Evolutionary conservation across 192 early-diverging fungal genomes (phyloP).

Genomic region (Rhizophagus clarus): DNA sequence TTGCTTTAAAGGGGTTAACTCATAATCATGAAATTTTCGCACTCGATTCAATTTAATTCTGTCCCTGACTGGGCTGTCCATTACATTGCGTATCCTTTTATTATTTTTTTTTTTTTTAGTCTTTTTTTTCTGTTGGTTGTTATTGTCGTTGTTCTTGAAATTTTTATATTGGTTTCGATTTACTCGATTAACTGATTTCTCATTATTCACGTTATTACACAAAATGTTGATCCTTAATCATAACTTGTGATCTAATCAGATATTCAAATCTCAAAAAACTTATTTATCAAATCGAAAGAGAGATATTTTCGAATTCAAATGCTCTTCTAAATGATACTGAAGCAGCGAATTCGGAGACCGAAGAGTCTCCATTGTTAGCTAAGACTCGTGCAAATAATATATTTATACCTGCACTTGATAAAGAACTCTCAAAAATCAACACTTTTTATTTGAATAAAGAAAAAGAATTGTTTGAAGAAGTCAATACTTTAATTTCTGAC

Average conservation of each 20-base stretch:
- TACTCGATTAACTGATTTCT: too few species aligned
- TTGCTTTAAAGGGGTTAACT: background rate
- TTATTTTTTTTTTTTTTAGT: constrained; percentile 12
- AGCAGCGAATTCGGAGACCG: constrained; percentile 31
- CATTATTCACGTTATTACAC: too few species aligned
- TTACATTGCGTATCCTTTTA: constrained; percentile 67
- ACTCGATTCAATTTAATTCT: constrained; percentile 88
- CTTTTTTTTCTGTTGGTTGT: too few species aligned
- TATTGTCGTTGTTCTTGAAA: too few species aligned
- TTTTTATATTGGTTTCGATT: too few species aligned
- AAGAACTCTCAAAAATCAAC: constrained; percentile 82
- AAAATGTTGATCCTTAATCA: too few species aligned
- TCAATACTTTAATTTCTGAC: constrained; percentile 64
- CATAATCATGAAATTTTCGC: constrained; percentile 86
- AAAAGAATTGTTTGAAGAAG: constrained; percentile 68
- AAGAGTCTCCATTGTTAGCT: constrained; percentile 41
- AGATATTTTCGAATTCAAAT: constrained; percentile 40
- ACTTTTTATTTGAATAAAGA: constrained; percentile 86
- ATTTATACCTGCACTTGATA: constrained; percentile 80
- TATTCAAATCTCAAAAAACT: constrained; percentile 80
- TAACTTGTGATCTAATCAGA: constrained; percentile 28
- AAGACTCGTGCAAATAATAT: constrained; percentile 46
- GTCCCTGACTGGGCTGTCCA: constrained; percentile 84
- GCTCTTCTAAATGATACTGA: constrained; percentile 41
- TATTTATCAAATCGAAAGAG: constrained; percentile 77